Percentiles rank a stretch among this genome's conserved stretches.
These are phyloP conservation scores for Penicillium sp. DNA, from an alignment of 2,329 filamentous ascomycete species.

Conservation along the genomic window DNA sequence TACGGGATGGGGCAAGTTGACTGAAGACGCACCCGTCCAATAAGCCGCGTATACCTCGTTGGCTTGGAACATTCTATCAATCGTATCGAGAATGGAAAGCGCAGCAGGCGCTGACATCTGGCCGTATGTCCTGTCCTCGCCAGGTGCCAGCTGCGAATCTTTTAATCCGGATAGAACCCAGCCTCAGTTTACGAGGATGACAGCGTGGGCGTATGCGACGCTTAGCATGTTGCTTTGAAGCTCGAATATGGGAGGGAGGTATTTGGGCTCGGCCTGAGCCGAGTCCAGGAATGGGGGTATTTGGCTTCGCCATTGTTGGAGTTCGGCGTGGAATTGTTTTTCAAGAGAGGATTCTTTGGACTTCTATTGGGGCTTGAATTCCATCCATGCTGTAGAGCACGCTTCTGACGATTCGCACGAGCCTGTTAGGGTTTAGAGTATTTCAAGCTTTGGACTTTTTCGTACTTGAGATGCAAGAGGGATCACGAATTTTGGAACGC, in stretches of 20 bases:
- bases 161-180: background rate
- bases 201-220: background rate
- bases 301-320: background rate
- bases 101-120: background rate
- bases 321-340: background rate
- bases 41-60: background rate
- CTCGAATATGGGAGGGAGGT: background rate
- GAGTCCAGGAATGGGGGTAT: background rate
- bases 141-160: background rate
- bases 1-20: background rate
- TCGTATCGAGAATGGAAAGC: background rate
- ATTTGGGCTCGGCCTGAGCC: background rate
- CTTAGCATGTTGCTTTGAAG: background rate
- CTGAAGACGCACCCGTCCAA: background rate
- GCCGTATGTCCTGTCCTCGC: background rate
- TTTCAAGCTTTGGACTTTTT: too few relatives aligned
- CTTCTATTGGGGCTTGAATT: background rate
- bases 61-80: background rate
- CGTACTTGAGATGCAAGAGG: too few relatives aligned
- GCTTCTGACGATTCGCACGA: background rate
- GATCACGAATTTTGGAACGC: conserved; percentile 31
- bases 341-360: background rate
- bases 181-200: background rate
- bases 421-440: too few relatives aligned
- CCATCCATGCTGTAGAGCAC: background rate